Base-by-base conservation (phyloP, 129 eudicot species). In the Gnaphalium uliginosum region DNA sequence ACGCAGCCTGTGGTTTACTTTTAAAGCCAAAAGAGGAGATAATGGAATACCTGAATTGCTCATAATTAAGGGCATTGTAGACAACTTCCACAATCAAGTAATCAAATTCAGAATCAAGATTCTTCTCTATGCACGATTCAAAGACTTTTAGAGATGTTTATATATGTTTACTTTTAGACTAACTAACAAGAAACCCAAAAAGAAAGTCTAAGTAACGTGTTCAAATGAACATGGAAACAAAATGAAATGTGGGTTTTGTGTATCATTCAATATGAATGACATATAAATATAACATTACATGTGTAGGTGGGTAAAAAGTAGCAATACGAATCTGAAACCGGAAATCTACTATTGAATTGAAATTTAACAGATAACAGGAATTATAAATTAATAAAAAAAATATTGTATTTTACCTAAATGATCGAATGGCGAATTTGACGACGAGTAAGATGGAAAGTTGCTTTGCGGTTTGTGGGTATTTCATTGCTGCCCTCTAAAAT, bases 241-340 rank as follows among this genome's bases (percentile, higher is more conserved):
- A 22, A 65, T 73, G 75, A 73, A 79, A 73, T 66, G 83, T 23
- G 46, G 17, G 68, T 72, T 65, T 74, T 61, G 56, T 66, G 79
- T n/a, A 54, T 79, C 83, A 79, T 66, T 73, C 69, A 2, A 59
- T 79, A 39, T 66, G 83, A 54, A 66, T 79, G 83, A 79, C 78
- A 71, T 60, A 18, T 6, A 33, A 50, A 66, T 50, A 76, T 50
- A 63, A 63, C 19, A 65, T 76, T 46, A 32, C 24, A 30, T 61
- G 43, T 62, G 14, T 60, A 74, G 30, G 77, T 24, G 25, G 39
- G 68, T 35, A 26, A 27, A 9, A 74, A 58, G 25, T 7, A 57
- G 26, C 13, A 9, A 9, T 41, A 41, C 9, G 15, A 41, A 9
- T 41, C 48, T 35, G 41, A 10, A 41, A 9, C 48, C 10, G 48